Evolutionary conservation across 345 rosid species (phyloP), one percentile per base, ranked within the genome.

Genomic region (Lagerstroemia speciosa): DNA sequence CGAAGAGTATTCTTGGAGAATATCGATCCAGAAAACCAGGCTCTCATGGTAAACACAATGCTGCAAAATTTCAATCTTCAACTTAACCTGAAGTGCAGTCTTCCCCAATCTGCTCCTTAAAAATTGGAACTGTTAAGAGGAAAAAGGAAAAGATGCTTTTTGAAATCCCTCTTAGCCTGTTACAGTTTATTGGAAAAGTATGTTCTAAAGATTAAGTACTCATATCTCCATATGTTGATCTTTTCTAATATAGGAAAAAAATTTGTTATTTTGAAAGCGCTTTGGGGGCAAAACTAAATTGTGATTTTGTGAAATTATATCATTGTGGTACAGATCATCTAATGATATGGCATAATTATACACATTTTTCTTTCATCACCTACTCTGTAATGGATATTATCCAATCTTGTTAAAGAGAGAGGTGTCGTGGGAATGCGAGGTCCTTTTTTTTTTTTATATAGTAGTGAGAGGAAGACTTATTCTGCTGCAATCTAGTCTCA

Each of bases 1-100:
- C 84, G 92, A 79, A 86, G 98, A 86, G 96, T 93, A 40, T 93
- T 90, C 78, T 67, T 93, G 70, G 98, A 85, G 62, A 65, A 75
- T 60, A 72, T 90, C 41, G 58, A 89, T 78, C 84, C 88, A 55
- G 96, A 90, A 74, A 89, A 83, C 80, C 97, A 86, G 82, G 89
- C 97, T 64, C 92, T 93, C 37, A 83, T 74, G 88, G 97, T 90
- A 78, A 80, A 70, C 62, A 17, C 70, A 48, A 24, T 15, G 46
- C 60, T 16, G 57, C 22, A 40, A 34, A 12, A 24, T 40, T 48
- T 27, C n/a, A 45, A 37, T 17, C 43, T 41, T 2, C 55, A 36
- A 37, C 60, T 14, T 67, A 3, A 43, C 32, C 31, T 66, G 15
- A 26, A 34, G 43, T 19, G 0, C 6, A 14, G 3, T 26, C 9